These are phyloP conservation scores for Microdochium bolleyi DNA, from an alignment of 2,329 filamentous ascomycete species.

Conservation along the genomic window DNA sequence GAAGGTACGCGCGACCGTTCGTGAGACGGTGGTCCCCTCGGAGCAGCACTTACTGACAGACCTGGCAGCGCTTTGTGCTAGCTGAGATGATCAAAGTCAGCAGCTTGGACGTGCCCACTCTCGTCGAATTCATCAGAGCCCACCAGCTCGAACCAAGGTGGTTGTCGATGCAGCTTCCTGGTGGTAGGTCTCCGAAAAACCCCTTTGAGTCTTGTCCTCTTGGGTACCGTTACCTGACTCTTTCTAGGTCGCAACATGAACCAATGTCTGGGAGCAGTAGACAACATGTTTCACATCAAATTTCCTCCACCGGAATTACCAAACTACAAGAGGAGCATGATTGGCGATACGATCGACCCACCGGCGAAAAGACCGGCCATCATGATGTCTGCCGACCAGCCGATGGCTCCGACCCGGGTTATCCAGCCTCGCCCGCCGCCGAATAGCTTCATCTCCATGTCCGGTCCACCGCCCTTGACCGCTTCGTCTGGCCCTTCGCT, in stretches of 20 bases:
- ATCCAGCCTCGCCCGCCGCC: slow-evolving; percentile 21
- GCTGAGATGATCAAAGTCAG: slow-evolving; percentile 52
- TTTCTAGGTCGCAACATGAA: slow-evolving; percentile 35
- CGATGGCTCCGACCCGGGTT: slow-evolving; percentile 14
- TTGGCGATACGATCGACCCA: slow-evolving; percentile 23
- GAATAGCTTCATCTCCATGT: slow-evolving; percentile 13
- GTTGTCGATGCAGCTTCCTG: slow-evolving; percentile 39
- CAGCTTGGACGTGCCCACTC: slow-evolving; percentile 33
- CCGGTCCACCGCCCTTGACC: slow-evolving; percentile 6
- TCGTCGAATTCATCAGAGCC: slow-evolving; percentile 38
- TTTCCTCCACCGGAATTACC: slow-evolving; percentile 19
- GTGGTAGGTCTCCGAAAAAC: slow-evolving; percentile 24
- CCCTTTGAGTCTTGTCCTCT: not conserved
- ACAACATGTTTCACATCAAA: slow-evolving; percentile 26
- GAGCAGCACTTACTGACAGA: slow-evolving; percentile 9
- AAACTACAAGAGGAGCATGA: slow-evolving; percentile 25
- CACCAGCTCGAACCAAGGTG: slow-evolving; percentile 33
- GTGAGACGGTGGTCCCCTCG: not conserved
- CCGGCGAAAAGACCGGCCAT: slow-evolving; percentile 23
- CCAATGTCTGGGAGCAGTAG: slow-evolving; percentile 33
- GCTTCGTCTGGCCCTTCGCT: slow-evolving; percentile 11
- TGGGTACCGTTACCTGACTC: slow-evolving; percentile 5
- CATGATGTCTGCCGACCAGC: slow-evolving; percentile 16
- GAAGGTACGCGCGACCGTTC: slow-evolving; percentile 33
- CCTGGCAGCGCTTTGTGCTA: slow-evolving; percentile 44